phyloP scores from a whole-genome alignment of 2,329 filamentous ascomycete genomes.

The Alternaria arbusti region DNA sequence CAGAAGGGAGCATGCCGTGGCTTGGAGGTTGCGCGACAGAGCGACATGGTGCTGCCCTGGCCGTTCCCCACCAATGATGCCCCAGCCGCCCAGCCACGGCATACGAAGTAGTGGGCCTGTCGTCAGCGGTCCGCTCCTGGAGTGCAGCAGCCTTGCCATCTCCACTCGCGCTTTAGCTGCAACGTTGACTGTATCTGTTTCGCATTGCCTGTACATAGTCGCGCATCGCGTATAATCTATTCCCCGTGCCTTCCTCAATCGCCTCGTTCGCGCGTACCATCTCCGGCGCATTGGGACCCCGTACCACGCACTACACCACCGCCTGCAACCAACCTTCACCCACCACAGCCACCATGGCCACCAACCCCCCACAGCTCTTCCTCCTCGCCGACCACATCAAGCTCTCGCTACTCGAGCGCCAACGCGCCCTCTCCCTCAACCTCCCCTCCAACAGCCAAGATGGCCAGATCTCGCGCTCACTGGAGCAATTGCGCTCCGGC shows the following conservation, averaged over 20 bases:
- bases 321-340: conserved; percentile 7
- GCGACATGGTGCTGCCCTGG: conserved; percentile 6
- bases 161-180: conserved; percentile 4
- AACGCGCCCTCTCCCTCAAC: conserved; percentile 81
- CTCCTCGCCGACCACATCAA: conserved; percentile 97
- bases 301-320: neutral
- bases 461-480: conserved; percentile 83
- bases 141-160: conserved; percentile 19
- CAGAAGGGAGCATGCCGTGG: conserved; percentile 20
- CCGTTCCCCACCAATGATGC: neutral
- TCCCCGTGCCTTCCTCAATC: too few relatives aligned
- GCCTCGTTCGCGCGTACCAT: conserved; percentile 6
- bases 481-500: conserved; percentile 85
- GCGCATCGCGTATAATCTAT: neutral
- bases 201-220: neutral
- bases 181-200: neutral
- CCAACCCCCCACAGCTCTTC: conserved; percentile 75
- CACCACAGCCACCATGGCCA: conserved; percentile 36
- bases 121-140: conserved; percentile 22
- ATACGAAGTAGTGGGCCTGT: conserved; percentile 7
- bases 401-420: conserved; percentile 88
- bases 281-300: neutral
- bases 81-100: conserved; percentile 1
- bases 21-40: conserved; percentile 26
- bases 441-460: conserved; percentile 83